These are phyloP conservation scores for Neurospora africana DNA, from an alignment of 495 filamentous ascomycete genomes.

Conservation along the genomic window DNA sequence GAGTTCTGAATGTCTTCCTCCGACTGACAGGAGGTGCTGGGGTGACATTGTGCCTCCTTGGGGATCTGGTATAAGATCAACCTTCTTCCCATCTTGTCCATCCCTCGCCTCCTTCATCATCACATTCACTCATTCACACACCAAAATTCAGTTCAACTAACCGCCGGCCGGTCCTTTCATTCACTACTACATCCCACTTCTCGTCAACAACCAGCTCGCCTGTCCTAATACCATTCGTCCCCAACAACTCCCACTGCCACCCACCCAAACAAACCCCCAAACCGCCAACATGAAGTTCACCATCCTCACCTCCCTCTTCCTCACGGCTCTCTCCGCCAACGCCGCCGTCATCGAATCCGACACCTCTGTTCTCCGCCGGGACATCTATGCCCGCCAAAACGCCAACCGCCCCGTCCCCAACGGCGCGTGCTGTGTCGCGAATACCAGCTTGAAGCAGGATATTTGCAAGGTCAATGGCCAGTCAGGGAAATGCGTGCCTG, in stretches of 20 bases:
- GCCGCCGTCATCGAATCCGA: constrained; percentile 6
- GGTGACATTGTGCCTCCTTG: background rate
- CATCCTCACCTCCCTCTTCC: constrained; percentile 5
- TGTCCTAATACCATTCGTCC: background rate
- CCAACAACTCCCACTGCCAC: constrained; percentile 9
- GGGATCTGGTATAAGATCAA: background rate
- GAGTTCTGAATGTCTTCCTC: background rate
- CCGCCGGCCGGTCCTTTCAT: constrained; percentile 3
- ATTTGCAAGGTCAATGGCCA: constrained; percentile 18
- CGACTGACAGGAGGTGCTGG: background rate
- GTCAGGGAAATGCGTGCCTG: constrained; percentile 19
- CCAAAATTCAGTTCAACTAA: background rate
- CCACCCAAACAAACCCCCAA: background rate
- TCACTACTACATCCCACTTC: background rate
- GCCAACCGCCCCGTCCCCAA: constrained; percentile 18
- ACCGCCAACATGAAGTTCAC: constrained; percentile 13
- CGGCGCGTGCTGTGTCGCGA: constrained; percentile 23
- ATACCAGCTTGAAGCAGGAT: constrained; percentile 24
- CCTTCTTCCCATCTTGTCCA: background rate
- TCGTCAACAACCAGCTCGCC: background rate
- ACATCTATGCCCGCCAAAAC: constrained; percentile 17
- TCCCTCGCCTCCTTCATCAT: background rate
- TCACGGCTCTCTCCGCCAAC: constrained; percentile 1
- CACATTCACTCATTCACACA: background rate
- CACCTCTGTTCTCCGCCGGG: constrained; percentile 9